Percentiles rank a stretch among this genome's conserved stretches.
Evolutionary conservation across 176 grass and related monocot genomes (phyloP).

Genomic region (Metroxylon sagu): DNA sequence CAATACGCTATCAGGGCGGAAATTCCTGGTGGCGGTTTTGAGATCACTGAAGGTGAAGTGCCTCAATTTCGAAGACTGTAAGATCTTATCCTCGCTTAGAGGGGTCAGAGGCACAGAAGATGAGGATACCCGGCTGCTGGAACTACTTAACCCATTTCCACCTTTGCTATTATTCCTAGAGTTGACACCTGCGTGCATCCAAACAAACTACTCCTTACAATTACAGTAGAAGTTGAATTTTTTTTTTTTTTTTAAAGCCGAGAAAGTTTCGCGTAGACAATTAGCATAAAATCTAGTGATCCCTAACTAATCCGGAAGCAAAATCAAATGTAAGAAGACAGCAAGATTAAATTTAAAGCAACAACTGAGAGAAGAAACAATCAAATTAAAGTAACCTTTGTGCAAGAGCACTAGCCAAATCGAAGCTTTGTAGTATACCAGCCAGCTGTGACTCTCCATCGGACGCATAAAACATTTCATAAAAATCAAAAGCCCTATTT

Average conservation of each 20-base stretch:
- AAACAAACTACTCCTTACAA: slow-evolving; percentile 3
- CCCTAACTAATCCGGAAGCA: too few species aligned
- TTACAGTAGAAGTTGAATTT: too few species aligned
- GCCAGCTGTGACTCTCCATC: too few species aligned
- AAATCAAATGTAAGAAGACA: too few species aligned
- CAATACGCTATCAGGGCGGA: slow-evolving; percentile 70
- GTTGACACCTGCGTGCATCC: slow-evolving; percentile 38
- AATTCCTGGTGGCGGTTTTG: slow-evolving; percentile 74
- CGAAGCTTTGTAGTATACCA: too few species aligned
- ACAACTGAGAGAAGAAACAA: too few species aligned
- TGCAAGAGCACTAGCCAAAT: too few species aligned
- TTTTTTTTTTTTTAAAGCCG: background rate
- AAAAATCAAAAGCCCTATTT: too few species aligned
- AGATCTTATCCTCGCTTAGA: slow-evolving; percentile 53
- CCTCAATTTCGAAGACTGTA: slow-evolving; percentile 61
- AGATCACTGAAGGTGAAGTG: slow-evolving; percentile 52
- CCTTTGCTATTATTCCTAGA: slow-evolving; percentile 42
- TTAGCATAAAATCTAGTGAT: background rate
- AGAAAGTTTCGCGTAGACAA: slow-evolving; percentile 1
- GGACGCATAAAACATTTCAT: too few species aligned
- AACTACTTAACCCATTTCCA: slow-evolving; percentile 46
- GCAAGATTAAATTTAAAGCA: too few species aligned
- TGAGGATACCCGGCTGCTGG: slow-evolving; percentile 53
- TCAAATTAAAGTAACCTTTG: too few species aligned
- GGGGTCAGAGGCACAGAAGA: slow-evolving; percentile 41